Conservation (phyloP, 2,329 filamentous ascomycete genomes). For the Sarocladium strictum region DNA sequence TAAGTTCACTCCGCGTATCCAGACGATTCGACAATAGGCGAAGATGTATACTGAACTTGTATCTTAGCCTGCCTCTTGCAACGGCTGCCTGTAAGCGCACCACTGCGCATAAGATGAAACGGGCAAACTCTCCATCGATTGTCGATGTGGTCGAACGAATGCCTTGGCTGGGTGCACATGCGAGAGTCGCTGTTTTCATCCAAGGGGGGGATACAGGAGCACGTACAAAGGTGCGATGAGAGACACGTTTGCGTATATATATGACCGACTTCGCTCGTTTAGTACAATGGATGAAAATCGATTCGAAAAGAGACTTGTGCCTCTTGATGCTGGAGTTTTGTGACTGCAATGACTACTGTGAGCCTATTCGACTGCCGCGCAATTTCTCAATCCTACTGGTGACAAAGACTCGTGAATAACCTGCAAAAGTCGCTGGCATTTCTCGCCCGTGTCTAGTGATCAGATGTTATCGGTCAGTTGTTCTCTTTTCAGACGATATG, state of each 20-base stretch:
- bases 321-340: too few relatives aligned
- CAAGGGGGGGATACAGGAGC: too few relatives aligned
- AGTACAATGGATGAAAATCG: neutral
- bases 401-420: too few relatives aligned
- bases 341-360: too few relatives aligned
- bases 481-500: too few relatives aligned
- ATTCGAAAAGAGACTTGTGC: neutral
- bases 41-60: neutral
- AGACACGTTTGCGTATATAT: neutral
- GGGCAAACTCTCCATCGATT: neutral
- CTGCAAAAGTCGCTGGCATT: too few relatives aligned
- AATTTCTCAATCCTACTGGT: too few relatives aligned
- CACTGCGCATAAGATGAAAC: neutral
- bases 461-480: too few relatives aligned
- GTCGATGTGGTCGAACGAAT: neutral
- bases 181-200: neutral
- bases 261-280: neutral
- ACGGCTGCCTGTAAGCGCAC: conserved; percentile 1
- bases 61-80: conserved; percentile 3
- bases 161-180: neutral
- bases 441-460: too few relatives aligned
- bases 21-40: neutral
- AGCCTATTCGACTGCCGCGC: too few relatives aligned
- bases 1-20: neutral
- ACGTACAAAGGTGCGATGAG: too few relatives aligned